Base-by-base conservation (phyloP, 495 filamentous ascomycete species). In the Talaromyces wortmannii region DNA sequence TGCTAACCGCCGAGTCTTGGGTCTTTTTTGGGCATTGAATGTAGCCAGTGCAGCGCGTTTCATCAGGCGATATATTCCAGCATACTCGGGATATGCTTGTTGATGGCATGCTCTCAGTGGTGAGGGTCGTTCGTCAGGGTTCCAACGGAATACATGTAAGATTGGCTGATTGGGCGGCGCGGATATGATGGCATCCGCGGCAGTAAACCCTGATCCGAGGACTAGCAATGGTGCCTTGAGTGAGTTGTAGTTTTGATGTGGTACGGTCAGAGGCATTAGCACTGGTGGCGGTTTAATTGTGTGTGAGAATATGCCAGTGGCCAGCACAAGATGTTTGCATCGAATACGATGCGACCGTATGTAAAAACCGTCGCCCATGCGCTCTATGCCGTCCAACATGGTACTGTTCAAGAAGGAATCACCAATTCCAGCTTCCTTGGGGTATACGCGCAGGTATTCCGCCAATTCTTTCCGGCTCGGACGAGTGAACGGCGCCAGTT, bases 61-160 rank as follows among this genome's bases (percentile, higher is more conserved):
- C 84, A 88, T 88, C 18, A 78, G 68, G 15, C 81, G 73, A 58
- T 88, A 87, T 8, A 88, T 71, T 44, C 75, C 70, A 0, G 84
- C 82, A 61, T 88, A 86, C 53, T 87, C 84, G 0, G 84, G 84
- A 59, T 88, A 88, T 36, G 83, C 84, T 15, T 79, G 72, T 42
- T 80, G 75, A 65, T 88, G 84, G 45, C 84, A 88, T 18, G 76
- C 76, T 7, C 78, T 76, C 16, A 87, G 63, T 0, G 83, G 83
- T 0, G 80, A 84, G 0, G 82, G 82, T 29, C 77, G 73, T 6
- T 74, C 63, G 15, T 82, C 71, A 0, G 81, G 76, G 29, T 74
- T 69, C 84, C 84, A 88, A 61, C 78, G 82, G 63, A 80, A 88
- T 29, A 84, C 59, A 60, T 88, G 84, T 6, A 87, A 55, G 42